Evolutionary conservation across 1,284 basidiomycete species (phyloP).

Genomic region (Vanrija pseudolonga): DNA sequence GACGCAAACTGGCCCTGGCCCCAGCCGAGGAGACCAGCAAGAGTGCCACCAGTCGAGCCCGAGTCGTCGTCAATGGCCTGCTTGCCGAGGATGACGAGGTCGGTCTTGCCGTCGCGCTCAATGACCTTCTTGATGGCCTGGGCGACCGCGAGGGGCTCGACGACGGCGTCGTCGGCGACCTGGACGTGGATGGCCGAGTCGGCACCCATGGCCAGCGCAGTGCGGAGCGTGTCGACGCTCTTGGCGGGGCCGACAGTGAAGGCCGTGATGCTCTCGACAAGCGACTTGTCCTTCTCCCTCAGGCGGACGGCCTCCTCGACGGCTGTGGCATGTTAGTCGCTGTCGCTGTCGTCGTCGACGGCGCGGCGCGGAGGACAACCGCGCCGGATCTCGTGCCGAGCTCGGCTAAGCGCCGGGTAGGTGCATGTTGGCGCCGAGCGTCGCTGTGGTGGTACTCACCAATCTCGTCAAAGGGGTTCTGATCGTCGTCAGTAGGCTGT

Average conservation of each 20-base stretch:
- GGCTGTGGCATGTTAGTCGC: constrained; percentile 55
- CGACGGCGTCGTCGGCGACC: constrained; percentile 75
- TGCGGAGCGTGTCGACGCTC: constrained; percentile 83
- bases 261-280: constrained; percentile 79
- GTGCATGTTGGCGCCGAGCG: neutral
- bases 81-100: constrained; percentile 95
- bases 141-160: constrained; percentile 49
- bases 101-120: constrained; percentile 57
- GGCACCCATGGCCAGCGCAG: constrained; percentile 96
- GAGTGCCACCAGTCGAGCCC: constrained; percentile 96
- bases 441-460: constrained; percentile 56
- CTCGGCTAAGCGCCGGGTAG: constrained; percentile 6
- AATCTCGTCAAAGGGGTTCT: constrained; percentile 98
- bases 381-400: constrained; percentile 8
- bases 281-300: constrained; percentile 64
- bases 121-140: constrained; percentile 76
- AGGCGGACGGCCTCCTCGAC: constrained; percentile 96
- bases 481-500: constrained; percentile 6
- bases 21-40: constrained; percentile 89
- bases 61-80: constrained; percentile 98
- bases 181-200: constrained; percentile 91
- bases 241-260: constrained; percentile 92
- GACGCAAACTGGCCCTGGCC: constrained; percentile 93
- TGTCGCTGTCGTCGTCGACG: neutral
- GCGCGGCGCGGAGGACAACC: neutral